Percentiles rank a stretch among this genome's conserved stretches.
Conservation (phyloP, 2,329 filamentous ascomycete species). For the Phyllosticta capitalensis region DNA sequence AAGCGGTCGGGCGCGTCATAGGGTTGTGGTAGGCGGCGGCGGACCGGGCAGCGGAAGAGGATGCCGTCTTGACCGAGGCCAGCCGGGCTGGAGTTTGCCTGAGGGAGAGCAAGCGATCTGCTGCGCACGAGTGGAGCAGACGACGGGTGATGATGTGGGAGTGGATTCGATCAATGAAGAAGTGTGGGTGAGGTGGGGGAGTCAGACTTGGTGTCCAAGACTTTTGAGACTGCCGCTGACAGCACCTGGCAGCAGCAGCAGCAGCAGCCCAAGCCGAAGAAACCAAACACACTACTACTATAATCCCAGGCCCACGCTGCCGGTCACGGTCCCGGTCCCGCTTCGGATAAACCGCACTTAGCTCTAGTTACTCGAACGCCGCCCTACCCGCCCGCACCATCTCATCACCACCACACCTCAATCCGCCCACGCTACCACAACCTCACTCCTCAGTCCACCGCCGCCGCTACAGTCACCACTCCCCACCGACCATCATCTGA, state of each 20-base stretch:
- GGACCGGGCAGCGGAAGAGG: slow-evolving; percentile 5
- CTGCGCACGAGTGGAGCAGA: slow-evolving; percentile 7
- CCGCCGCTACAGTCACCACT: background rate
- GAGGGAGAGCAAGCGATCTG: slow-evolving; percentile 1
- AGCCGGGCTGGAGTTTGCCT: background rate
- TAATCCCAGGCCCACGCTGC: background rate
- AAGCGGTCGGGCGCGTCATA: slow-evolving; percentile 10
- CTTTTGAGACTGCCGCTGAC: too few relatives aligned
- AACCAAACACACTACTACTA: background rate
- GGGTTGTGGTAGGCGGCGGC: slow-evolving; percentile 4
- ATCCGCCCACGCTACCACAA: background rate
- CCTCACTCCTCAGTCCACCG: background rate
- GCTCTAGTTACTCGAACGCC: background rate
- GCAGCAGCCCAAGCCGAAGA: too few relatives aligned
- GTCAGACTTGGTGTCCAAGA: too few relatives aligned
- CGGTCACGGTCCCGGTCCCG: too few relatives aligned
- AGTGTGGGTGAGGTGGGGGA: too few relatives aligned
- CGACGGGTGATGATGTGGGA: slow-evolving; percentile 1
- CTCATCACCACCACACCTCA: background rate
- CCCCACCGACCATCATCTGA: background rate
- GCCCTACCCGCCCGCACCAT: background rate
- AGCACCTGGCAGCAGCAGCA: too few relatives aligned
- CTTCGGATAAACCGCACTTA: too few relatives aligned
- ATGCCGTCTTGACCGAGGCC: background rate
- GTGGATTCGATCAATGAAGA: background rate